A percentile compares a stretch with the other conserved stretches of the same genome.
phyloP scores from a whole-genome alignment of 2,329 filamentous ascomycete species.

The Blastomyces silverae region DNA sequence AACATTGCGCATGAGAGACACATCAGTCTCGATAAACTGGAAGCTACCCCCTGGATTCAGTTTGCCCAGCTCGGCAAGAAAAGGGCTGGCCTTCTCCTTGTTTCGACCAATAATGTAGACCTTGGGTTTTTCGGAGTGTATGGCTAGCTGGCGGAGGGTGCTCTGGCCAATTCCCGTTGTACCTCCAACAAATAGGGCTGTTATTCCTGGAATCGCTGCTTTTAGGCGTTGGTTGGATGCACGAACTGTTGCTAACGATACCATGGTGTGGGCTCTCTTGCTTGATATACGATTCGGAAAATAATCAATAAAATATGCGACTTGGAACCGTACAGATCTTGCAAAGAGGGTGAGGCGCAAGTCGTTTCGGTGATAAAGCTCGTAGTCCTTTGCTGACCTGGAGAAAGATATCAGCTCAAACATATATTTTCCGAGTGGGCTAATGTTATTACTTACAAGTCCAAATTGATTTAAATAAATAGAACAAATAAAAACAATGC shows the following conservation, averaged over 20 bases:
- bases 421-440: neutral
- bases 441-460: neutral
- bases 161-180: slow-evolving; percentile 49
- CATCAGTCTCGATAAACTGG: slow-evolving; percentile 31
- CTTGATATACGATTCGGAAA: neutral
- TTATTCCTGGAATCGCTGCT: neutral
- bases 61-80: slow-evolving; percentile 38
- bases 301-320: neutral
- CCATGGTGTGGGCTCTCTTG: neutral
- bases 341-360: too few species aligned
- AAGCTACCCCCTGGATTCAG: slow-evolving; percentile 25
- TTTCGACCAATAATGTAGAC: slow-evolving; percentile 49
- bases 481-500: neutral
- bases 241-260: neutral
- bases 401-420: neutral
- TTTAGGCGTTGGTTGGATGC: neutral
- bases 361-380: too few species aligned
- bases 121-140: slow-evolving; percentile 37
- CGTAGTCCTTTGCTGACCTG: too few species aligned
- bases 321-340: neutral
- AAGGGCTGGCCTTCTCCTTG: slow-evolving; percentile 33
- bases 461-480: neutral
- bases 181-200: slow-evolving; percentile 37
- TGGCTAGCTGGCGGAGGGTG: slow-evolving; percentile 44
- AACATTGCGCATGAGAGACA: slow-evolving; percentile 33